Percentiles rank a stretch among this genome's conserved stretches.
phyloP scores from a whole-genome alignment of 2,329 filamentous ascomycete genomes.

The Mycosphaerella sp. region DNA sequence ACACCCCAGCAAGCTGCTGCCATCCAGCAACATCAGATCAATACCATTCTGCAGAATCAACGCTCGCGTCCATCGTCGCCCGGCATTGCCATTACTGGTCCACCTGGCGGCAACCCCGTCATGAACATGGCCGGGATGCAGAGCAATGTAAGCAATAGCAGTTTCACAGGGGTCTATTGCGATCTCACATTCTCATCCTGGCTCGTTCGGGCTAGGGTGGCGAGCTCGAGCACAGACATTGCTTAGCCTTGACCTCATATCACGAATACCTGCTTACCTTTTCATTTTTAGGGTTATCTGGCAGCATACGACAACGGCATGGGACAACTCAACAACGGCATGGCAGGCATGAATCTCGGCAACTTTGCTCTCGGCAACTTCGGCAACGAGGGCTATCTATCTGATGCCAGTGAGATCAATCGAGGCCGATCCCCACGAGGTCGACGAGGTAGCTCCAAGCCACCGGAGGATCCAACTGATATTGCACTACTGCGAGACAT shows the following conservation, averaged over 20 bases:
- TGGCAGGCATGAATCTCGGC: slow-evolving; percentile 61
- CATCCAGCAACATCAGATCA: slow-evolving; percentile 61
- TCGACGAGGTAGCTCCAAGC: slow-evolving; percentile 89
- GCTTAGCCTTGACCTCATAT: no score
- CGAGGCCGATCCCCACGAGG: slow-evolving; percentile 89
- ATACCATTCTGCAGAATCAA: slow-evolving; percentile 70
- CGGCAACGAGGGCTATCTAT: slow-evolving; percentile 77
- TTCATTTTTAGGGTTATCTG: slow-evolving; percentile 59
- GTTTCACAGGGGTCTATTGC: no score
- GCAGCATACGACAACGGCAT: slow-evolving; percentile 69
- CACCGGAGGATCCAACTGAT: slow-evolving; percentile 95
- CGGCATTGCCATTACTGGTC: slow-evolving; percentile 70
- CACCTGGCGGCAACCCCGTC: slow-evolving; percentile 46
- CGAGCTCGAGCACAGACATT: no score
- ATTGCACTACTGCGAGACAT: slow-evolving; percentile 87
- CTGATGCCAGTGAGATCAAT: slow-evolving; percentile 85
- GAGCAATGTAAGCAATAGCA: slow-evolving; percentile 53
- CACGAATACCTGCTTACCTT: no score
- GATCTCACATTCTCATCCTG: no score
- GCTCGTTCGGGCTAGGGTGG: no score
- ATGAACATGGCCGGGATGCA: slow-evolving; percentile 60
- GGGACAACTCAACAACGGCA: slow-evolving; percentile 56
- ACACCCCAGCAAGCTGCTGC: slow-evolving; percentile 52
- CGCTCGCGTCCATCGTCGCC: slow-evolving; percentile 87
- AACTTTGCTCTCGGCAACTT: slow-evolving; percentile 58